phyloP scores from a whole-genome alignment of 352 stramenopile species.

The Phytophthora kernoviae region DNA sequence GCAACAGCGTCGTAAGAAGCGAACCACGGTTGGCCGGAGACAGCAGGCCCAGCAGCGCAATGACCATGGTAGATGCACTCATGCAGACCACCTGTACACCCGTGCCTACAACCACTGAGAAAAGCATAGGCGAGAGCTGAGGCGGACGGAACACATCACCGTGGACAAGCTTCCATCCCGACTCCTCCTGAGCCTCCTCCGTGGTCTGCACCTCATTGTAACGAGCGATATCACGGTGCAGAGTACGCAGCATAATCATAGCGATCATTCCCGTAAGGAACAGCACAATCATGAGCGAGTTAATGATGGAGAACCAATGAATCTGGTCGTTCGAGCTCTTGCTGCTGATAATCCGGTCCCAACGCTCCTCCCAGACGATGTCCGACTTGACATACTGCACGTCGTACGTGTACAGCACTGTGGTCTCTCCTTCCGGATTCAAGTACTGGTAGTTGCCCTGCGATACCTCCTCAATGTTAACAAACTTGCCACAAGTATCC shows the following conservation, averaged over 20 bases:
- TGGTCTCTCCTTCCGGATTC: constrained; percentile 64
- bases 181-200: constrained; percentile 96
- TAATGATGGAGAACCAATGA: constrained; percentile 99
- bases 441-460: constrained; percentile 88
- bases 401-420: constrained; percentile 99
- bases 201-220: constrained; percentile 97
- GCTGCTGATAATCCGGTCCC: constrained; percentile 99
- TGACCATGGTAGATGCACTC: constrained; percentile 95
- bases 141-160: constrained; percentile 99
- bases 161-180: constrained; percentile 97
- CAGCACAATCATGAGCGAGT: constrained; percentile 99
- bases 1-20: constrained; percentile 95
- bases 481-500: constrained; percentile 88
- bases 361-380: constrained; percentile 96
- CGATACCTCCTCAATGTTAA: constrained; percentile 85
- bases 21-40: constrained; percentile 97
- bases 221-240: constrained; percentile 97
- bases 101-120: constrained; percentile 95
- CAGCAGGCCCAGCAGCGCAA: constrained; percentile 94
- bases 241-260: constrained; percentile 99
- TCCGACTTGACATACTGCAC: constrained; percentile 96
- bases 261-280: constrained; percentile 99
- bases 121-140: constrained; percentile 92
- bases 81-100: constrained; percentile 97
- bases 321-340: constrained; percentile 98